Conservation (phyloP, 129 eudicot genomes). For the Helichrysum umbraculigerum region DNA sequence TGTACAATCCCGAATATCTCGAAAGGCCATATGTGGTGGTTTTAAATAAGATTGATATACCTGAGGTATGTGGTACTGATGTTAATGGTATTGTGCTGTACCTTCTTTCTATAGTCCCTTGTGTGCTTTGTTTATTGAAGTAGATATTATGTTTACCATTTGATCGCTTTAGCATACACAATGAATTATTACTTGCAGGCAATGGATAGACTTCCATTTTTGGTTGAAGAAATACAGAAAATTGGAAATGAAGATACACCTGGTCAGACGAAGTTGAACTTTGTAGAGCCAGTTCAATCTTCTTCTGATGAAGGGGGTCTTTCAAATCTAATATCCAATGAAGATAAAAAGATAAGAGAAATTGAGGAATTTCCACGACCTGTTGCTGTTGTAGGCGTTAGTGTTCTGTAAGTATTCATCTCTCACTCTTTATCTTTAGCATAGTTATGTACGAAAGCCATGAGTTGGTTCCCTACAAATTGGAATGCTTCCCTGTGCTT, state of each 20-base stretch:
- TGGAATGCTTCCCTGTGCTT: not conserved
- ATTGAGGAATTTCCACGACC: constrained; percentile 89
- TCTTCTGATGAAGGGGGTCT: constrained; percentile 24
- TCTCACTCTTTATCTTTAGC: not conserved
- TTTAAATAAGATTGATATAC: constrained; percentile 82
- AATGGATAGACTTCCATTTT: constrained; percentile 57
- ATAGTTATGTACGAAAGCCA: not conserved
- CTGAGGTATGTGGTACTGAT: constrained; percentile 51
- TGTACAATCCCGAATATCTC: constrained; percentile 98
- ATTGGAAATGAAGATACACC: constrained; percentile 53
- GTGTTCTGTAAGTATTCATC: constrained; percentile 77
- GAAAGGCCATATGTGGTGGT: constrained; percentile 87
- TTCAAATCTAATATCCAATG: constrained; percentile 23
- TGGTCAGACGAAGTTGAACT: not conserved
- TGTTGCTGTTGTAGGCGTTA: constrained; percentile 82
- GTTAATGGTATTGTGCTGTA: not conserved
- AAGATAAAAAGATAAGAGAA: constrained; percentile 59
- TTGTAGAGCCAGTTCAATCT: constrained; percentile 21
- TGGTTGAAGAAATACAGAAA: constrained; percentile 61
- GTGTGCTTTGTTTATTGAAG: not conserved
- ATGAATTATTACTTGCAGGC: constrained; percentile 48
- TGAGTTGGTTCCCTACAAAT: not conserved
- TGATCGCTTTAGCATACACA: constrained; percentile 14
- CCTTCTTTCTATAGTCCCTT: not conserved
- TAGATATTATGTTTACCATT: not conserved